Evolutionary conservation across 164 flowering plant species (phyloP), one percentile per base, ranked within the genome.

Genomic region (Umbilicus rupestris): DNA sequence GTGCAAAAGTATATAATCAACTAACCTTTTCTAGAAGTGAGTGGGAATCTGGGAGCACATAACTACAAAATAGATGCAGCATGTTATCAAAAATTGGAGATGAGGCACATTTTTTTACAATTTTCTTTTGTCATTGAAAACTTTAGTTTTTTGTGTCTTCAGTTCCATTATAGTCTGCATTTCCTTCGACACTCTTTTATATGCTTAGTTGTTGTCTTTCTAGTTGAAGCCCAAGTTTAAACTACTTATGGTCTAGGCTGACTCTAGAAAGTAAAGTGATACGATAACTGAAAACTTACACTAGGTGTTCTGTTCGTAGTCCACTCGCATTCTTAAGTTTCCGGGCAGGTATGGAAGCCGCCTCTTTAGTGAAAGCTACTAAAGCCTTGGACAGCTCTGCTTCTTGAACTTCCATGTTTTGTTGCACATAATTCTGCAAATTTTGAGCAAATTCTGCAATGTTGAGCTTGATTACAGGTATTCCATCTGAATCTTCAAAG

Each of bases 401-500:
- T 58, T 85, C 92, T 77, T 85, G 86, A 69, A 89, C 80, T 70
- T 83, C 90, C 84, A 79, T 79, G 44, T 77, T 85, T n/a, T 80
- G 65, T 70, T 82, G 78, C 79, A 92, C 80, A 65, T 79, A 84
- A 58, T 74, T 84, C 64, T 94, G 87, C 63, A 94, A 76, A 64
- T 79, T 88, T 65, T 77, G 76, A 26, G 87, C 76, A 68, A 94
- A 82, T 70, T 83, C 83, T 72, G 84, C 85, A 37, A 88, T 70
- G 69, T 90, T 81, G 49, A 95, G 87, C 69, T 82, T 78, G 72
- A 95, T 92, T n/a, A 83, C 85, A 0, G 99, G 98, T 67, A 95
- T 92, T 70, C 86, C 99, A 68, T 87, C 83, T 19, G 85, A 82
- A 72, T 92, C 96, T 63, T 86, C 88, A 65, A n/a, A 69, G 55